Evolutionary conservation across 2,329 filamentous ascomycete genomes (phyloP), one percentile per base, ranked within the genome.

Genomic region (Aspergillus floridensis): DNA sequence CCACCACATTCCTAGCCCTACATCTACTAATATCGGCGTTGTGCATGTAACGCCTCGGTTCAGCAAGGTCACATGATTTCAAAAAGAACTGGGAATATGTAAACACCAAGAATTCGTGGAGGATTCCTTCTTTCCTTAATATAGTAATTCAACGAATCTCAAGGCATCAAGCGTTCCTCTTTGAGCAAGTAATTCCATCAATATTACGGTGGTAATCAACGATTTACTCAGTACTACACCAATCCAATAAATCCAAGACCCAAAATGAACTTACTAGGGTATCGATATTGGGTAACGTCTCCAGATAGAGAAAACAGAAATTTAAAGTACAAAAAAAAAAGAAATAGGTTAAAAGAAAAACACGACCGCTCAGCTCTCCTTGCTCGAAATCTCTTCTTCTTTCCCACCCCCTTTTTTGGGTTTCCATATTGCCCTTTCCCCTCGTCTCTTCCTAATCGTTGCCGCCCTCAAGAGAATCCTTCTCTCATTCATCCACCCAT

Each of bases 261-360:
- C 29, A 49, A 14, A 49, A 49, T 48, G 62, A 67, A 54, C 59
- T 55, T 71, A 67, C 63, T 68, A 72, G 71, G 71, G 70, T 73
- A 73, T 73, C 71, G 70, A 72, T 72, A 67, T 70, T 69, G 68
- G 65, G 65, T n/a, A 26, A 6, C 69, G 66, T 66, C 38, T 64
- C 63, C 59, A 59, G 57, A 61, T 52, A 57, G 53, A 61, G 63
- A 50, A 22, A 47, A 57, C 21, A 16, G 38, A 55, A 38, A 53
- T 44, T 7, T 35, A 35, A 16, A 35, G 32, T 12, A 35, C 58
- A 22, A 62, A 66, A 60, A 66, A 65, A 70, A 62, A 54, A 51
- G 16, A 44, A 44, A 44, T 3, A 22, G 4, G 22, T 22, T 22
- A 5, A 44, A 44, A 44, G 16, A 19, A 44, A 8, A 6, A 44